phyloP scores from a whole-genome alignment of 2,329 filamentous ascomycete genomes.

The Colletotrichum sp. region DNA sequence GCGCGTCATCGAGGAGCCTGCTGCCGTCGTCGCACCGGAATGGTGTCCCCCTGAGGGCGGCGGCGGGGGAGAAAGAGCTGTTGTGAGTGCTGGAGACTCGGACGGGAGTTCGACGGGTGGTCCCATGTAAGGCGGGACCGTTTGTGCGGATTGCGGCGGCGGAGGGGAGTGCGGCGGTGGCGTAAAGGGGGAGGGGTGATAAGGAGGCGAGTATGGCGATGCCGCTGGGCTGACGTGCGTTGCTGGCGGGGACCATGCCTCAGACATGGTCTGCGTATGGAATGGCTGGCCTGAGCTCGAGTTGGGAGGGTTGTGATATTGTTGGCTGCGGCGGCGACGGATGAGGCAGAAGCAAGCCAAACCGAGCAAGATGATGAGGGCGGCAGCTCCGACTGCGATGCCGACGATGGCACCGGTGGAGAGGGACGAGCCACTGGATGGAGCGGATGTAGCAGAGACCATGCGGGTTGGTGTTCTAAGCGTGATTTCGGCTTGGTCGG shows the following conservation, averaged over 20 bases:
- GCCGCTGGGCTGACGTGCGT: background rate
- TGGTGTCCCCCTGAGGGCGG: background rate
- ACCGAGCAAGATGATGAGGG: conserved; percentile 30
- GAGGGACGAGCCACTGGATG: conserved; percentile 20
- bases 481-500: conserved; percentile 49
- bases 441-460: conserved; percentile 25
- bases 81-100: background rate
- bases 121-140: conserved; percentile 20
- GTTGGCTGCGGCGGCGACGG: conserved; percentile 28
- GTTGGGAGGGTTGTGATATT: background rate
- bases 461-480: conserved; percentile 56
- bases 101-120: conserved; percentile 33
- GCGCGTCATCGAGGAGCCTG: background rate
- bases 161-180: background rate
- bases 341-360: conserved; percentile 31
- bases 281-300: conserved; percentile 1
- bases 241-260: conserved; percentile 19
- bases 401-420: conserved; percentile 48
- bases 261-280: conserved; percentile 11
- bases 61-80: background rate
- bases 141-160: conserved; percentile 18
- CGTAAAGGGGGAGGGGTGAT: background rate
- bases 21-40: background rate
- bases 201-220: conserved; percentile 12
- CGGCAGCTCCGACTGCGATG: conserved; percentile 41